Conservation (phyloP, 768 basidiomycete species). For the Jaapia argillacea region DNA sequence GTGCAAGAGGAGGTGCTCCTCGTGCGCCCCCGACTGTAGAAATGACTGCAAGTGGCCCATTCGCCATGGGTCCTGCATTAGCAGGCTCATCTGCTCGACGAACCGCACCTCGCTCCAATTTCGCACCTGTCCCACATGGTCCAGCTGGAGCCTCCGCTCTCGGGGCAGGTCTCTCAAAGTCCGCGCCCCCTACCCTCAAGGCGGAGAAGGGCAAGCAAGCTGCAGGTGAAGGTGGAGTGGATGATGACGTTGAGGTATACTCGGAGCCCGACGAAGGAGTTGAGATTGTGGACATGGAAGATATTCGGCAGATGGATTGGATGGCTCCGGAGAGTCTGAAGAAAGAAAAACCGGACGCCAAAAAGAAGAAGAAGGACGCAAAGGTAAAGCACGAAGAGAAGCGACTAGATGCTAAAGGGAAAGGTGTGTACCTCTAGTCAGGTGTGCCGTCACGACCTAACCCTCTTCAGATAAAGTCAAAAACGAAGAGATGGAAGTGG, state of each 20-base stretch:
- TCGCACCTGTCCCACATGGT: conserved; percentile 38
- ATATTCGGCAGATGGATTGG: conserved; percentile 73
- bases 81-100: conserved; percentile 46
- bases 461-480: conserved; percentile 6
- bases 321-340: conserved; percentile 75
- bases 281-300: conserved; percentile 78
- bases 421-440: conserved; percentile 22
- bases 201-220: conserved; percentile 18
- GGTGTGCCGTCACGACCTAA: not conserved
- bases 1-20: conserved; percentile 36
- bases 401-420: conserved; percentile 17
- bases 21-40: conserved; percentile 42
- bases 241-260: conserved; percentile 58
- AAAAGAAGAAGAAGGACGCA: conserved; percentile 21
- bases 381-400: conserved; percentile 33
- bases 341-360: conserved; percentile 32
- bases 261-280: conserved; percentile 86
- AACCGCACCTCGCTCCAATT: conserved; percentile 43
- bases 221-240: conserved; percentile 17
- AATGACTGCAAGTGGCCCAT: conserved; percentile 83
- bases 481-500: conserved; percentile 16
- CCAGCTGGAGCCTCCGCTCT: conserved; percentile 24
- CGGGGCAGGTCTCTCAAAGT: conserved; percentile 40
- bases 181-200: conserved; percentile 40
- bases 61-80: conserved; percentile 77